A percentile compares a stretch with the other conserved stretches of the same genome.
Conservation (phyloP, 2,329 filamentous ascomycete genomes). For the Penicillium sp. region DNA sequence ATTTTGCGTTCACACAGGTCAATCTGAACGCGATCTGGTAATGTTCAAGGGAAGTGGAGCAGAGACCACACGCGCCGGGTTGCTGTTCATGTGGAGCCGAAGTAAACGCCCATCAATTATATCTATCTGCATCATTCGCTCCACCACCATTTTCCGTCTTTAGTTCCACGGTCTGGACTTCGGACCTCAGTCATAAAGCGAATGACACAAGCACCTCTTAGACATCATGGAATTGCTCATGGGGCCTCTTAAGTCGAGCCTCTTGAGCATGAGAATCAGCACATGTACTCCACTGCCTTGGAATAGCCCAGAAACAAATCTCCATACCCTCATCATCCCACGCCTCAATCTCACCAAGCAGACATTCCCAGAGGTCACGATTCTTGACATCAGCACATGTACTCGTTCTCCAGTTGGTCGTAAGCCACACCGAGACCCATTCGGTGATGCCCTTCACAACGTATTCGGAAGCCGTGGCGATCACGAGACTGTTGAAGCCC, state of each 20-base stretch:
- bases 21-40: not conserved
- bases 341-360: slow-evolving; percentile 45
- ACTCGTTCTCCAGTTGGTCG: slow-evolving; percentile 46
- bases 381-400: slow-evolving; percentile 45
- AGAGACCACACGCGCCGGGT: not conserved
- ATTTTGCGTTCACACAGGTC: not conserved
- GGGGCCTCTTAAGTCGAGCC: not conserved
- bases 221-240: not conserved
- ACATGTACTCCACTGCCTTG: not conserved
- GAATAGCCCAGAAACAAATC: not conserved
- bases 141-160: too few species aligned
- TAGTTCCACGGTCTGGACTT: not conserved
- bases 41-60: not conserved
- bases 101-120: not conserved
- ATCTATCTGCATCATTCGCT: not conserved
- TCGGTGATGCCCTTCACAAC: slow-evolving; percentile 47
- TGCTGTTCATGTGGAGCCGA: not conserved
- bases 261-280: not conserved
- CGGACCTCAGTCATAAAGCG: not conserved
- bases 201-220: not conserved
- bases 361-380: slow-evolving; percentile 52
- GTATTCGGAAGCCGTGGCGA: slow-evolving; percentile 57
- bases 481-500: slow-evolving; percentile 44
- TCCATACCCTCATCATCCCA: slow-evolving; percentile 26
- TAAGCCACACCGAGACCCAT: slow-evolving; percentile 46